phyloP scores from a whole-genome alignment of 352 stramenopile genomes.

The Globisporangium cylindrosporum region DNA sequence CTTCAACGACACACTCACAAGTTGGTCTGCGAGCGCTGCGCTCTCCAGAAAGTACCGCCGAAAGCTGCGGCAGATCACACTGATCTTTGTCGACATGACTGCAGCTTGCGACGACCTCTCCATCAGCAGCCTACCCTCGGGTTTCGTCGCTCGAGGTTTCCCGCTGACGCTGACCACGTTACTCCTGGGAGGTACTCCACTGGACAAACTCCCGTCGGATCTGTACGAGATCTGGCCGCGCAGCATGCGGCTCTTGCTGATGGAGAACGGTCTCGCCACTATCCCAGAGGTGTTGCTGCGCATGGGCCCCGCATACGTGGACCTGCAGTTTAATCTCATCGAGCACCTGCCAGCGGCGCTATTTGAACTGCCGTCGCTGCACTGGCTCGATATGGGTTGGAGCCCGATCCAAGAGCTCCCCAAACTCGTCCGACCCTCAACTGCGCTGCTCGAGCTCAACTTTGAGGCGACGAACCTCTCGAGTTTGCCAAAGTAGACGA shows the following conservation, averaged over 20 bases:
- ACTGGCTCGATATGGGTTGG: background rate
- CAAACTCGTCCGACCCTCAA: background rate
- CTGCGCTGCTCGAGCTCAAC: constrained; percentile 10
- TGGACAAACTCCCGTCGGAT: constrained; percentile 13
- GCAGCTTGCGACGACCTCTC: background rate
- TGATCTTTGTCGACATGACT: background rate
- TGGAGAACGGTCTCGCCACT: background rate
- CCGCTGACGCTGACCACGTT: constrained; percentile 2
- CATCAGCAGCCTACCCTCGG: background rate
- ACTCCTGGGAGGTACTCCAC: background rate
- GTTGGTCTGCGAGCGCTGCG: background rate
- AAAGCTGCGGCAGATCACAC: constrained; percentile 1
- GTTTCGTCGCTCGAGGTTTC: constrained; percentile 1
- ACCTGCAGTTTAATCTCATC: background rate
- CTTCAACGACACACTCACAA: background rate
- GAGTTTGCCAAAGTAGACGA: constrained; percentile 9
- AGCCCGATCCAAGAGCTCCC: constrained; percentile 3
- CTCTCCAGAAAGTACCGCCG: background rate
- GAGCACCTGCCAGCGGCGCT: background rate
- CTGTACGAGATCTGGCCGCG: constrained; percentile 16
- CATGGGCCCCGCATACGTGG: background rate
- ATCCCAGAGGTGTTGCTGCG: constrained; percentile 2
- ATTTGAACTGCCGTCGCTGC: background rate
- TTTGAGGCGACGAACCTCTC: constrained; percentile 14
- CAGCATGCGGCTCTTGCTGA: background rate